A percentile compares a stretch with the other conserved stretches of the same genome.
Evolutionary conservation across 495 filamentous ascomycete genomes (phyloP).

Genomic region (Penicillium lividum): DNA sequence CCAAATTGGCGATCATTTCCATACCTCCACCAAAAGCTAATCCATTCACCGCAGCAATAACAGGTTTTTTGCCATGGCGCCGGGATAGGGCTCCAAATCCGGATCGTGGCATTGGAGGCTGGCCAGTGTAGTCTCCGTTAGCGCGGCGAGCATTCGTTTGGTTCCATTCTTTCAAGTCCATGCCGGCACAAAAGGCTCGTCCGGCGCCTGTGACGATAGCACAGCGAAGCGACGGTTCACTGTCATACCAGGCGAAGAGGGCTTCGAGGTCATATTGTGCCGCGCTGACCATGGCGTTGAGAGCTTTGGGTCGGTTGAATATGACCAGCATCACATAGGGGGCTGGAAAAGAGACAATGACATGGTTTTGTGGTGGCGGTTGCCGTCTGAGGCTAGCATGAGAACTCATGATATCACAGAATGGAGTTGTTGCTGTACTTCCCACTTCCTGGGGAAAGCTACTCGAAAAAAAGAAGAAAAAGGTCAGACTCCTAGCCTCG

Average conservation of each 20-base stretch:
- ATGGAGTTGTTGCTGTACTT: not conserved
- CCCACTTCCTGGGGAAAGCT: not conserved
- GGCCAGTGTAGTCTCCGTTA: slow-evolving; percentile 10
- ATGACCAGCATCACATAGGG: slow-evolving; percentile 35
- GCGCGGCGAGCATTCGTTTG: slow-evolving; percentile 14
- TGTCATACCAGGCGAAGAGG: slow-evolving; percentile 50
- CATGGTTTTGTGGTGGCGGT: slow-evolving; percentile 15
- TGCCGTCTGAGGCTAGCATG: slow-evolving; percentile 13
- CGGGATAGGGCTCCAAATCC: slow-evolving; percentile 27
- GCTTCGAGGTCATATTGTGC: slow-evolving; percentile 45
- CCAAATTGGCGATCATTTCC: slow-evolving; percentile 65
- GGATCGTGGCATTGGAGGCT: slow-evolving; percentile 21
- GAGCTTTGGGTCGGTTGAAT: slow-evolving; percentile 36
- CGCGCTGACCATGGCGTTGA: slow-evolving; percentile 44
- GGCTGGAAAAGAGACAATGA: slow-evolving; percentile 29
- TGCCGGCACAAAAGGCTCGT: slow-evolving; percentile 42
- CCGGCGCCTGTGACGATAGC: slow-evolving; percentile 51
- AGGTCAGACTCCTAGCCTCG: not conserved
- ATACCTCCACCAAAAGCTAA: slow-evolving; percentile 66
- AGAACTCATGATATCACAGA: slow-evolving; percentile 8
- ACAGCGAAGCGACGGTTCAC: slow-evolving; percentile 45
- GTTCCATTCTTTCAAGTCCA: slow-evolving; percentile 39
- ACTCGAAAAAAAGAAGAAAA: not conserved
- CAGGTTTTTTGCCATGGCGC: slow-evolving; percentile 47
- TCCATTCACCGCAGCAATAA: slow-evolving; percentile 69